A percentile compares a stretch with the other conserved stretches of the same genome.
These are phyloP conservation scores for Alternaria viburni DNA, from an alignment of 2,329 filamentous ascomycete genomes.

Conservation along the genomic window DNA sequence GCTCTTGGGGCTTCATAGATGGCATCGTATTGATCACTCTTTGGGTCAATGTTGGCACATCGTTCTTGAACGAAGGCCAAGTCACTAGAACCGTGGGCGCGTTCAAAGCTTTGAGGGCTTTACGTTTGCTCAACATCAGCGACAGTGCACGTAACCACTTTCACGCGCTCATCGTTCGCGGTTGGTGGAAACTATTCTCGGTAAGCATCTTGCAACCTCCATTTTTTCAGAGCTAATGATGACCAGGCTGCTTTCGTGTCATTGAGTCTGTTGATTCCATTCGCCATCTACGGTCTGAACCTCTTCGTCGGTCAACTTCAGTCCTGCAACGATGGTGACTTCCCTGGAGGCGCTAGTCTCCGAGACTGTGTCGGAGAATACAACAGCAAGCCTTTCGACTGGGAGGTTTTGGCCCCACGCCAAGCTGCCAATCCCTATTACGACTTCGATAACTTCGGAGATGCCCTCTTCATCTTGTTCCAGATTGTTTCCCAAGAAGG, in stretches of 20 bases:
- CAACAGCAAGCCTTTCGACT: slow-evolving; percentile 76
- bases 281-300: slow-evolving; percentile 94
- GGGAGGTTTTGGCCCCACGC: slow-evolving; percentile 83
- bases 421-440: slow-evolving; percentile 82
- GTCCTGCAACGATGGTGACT: slow-evolving; percentile 75
- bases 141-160: slow-evolving; percentile 96
- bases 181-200: slow-evolving; percentile 91
- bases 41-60: slow-evolving; percentile 91
- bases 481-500: slow-evolving; percentile 99
- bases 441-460: slow-evolving; percentile 94
- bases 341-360: slow-evolving; percentile 62
- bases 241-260: slow-evolving; percentile 85
- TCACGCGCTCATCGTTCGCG: slow-evolving; percentile 92
- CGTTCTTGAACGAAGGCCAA: slow-evolving; percentile 79
- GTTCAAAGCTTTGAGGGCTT: slow-evolving; percentile 92
- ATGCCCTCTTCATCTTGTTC: slow-evolving; percentile 93
- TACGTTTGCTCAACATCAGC: slow-evolving; percentile 92
- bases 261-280: slow-evolving; percentile 90
- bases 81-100: slow-evolving; percentile 91
- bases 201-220: slow-evolving; percentile 52
- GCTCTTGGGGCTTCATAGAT: slow-evolving; percentile 96
- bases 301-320: slow-evolving; percentile 85
- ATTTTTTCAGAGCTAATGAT: slow-evolving; percentile 8
- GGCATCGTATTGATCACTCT: slow-evolving; percentile 88
- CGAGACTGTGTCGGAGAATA: slow-evolving; percentile 86